These are phyloP conservation scores for Acmispon strigosus DNA, from an alignment of 306 rosid species.

Conservation along the genomic window DNA sequence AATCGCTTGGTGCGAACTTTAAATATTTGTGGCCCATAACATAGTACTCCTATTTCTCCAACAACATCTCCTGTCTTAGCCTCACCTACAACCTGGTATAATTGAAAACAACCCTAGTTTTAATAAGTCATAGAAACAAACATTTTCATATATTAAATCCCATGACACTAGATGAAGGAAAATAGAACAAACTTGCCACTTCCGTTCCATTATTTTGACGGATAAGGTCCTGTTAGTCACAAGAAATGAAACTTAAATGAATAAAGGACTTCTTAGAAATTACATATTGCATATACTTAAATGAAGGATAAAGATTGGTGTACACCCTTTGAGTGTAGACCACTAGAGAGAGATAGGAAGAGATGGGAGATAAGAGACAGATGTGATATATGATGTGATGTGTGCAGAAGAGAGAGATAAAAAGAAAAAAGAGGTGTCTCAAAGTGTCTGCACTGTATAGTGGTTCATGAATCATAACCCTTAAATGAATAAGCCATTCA, in stretches of 20 bases:
- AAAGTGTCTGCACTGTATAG: too few relatives aligned
- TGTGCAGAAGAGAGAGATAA: too few relatives aligned
- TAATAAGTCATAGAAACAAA: not conserved
- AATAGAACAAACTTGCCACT: constrained; percentile 35
- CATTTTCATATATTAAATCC: not conserved
- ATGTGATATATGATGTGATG: too few relatives aligned
- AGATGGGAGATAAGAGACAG: too few relatives aligned
- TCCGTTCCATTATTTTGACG: constrained; percentile 39
- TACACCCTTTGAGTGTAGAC: too few relatives aligned
- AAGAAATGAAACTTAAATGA: not conserved
- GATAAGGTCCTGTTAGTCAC: constrained; percentile 45
- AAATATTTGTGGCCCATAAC: constrained; percentile 65
- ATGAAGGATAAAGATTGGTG: too few relatives aligned
- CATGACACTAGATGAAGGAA: not conserved
- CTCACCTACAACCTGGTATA: constrained; percentile 37
- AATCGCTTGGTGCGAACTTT: constrained; percentile 64
- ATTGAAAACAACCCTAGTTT: not conserved
- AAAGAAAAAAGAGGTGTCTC: not conserved
- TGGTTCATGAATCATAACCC: too few relatives aligned
- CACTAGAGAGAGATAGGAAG: too few relatives aligned
- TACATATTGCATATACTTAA: not conserved
- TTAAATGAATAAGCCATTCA: too few relatives aligned
- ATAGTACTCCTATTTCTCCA: constrained; percentile 71
- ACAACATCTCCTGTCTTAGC: constrained; percentile 42
- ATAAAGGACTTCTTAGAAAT: not conserved